A percentile compares a stretch with the other conserved stretches of the same genome.
These are phyloP conservation scores for Fusarium tupiense DNA, from an alignment of 2,329 filamentous ascomycete species.

Conservation along the genomic window DNA sequence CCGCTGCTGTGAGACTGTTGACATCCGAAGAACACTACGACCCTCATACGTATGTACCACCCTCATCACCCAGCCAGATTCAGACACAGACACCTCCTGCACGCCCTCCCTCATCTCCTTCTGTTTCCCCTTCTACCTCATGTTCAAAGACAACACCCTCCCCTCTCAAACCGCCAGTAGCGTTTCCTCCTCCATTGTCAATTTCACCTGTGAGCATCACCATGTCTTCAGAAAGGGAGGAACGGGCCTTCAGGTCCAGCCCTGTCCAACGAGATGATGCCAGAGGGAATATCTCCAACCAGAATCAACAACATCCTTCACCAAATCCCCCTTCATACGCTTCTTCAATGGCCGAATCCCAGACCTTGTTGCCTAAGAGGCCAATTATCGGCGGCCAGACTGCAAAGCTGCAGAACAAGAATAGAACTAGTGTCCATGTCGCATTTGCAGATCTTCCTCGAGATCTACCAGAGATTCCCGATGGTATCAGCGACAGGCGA, in stretches of 20 bases:
- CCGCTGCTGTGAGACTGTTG: conserved; percentile 67
- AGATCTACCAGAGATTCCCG: conserved; percentile 61
- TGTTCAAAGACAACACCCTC: conserved; percentile 19
- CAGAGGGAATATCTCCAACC: not conserved
- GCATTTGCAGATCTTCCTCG: conserved; percentile 48
- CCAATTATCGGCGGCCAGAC: conserved; percentile 43
- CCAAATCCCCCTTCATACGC: conserved; percentile 20
- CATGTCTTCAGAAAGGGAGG: conserved; percentile 20
- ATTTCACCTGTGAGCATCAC: conserved; percentile 5
- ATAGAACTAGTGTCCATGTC: conserved; percentile 46
- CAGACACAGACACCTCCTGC: conserved; percentile 8
- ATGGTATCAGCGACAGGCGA: conserved; percentile 56
- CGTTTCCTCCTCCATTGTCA: conserved; percentile 21
- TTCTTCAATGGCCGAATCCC: conserved; percentile 15
- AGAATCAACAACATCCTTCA: conserved; percentile 6
- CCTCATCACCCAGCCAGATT: conserved; percentile 22
- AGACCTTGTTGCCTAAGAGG: conserved; percentile 26
- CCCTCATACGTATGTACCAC: conserved; percentile 65
- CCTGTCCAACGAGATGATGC: conserved; percentile 12
- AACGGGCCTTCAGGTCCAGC: not conserved
- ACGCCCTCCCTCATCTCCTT: conserved; percentile 3
- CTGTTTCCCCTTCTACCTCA: conserved; percentile 6
- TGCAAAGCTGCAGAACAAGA: conserved; percentile 62
- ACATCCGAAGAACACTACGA: conserved; percentile 68
- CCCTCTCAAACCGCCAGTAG: conserved; percentile 28